Evolutionary conservation across 768 basidiomycete species (phyloP), one percentile per base, ranked within the genome.

Genomic region (Daedaleopsis nitida): DNA sequence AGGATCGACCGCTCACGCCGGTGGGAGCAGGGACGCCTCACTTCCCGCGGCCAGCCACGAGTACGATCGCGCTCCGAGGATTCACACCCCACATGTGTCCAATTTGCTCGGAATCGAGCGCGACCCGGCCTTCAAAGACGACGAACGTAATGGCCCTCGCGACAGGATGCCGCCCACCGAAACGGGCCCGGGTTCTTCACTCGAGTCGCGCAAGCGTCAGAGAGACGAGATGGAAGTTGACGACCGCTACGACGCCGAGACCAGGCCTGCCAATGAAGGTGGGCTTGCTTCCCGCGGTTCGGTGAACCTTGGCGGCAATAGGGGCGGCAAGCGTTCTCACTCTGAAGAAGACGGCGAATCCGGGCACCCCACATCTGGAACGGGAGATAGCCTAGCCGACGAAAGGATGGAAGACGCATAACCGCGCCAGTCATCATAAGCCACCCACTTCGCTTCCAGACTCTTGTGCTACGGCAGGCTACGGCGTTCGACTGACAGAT

Each of bases 151-250:
- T 23, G 57, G 57, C 50, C 54, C 62, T 58, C 58, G 62, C 53
- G 56, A 65, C 32, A 45, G 57, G 49, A 21, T 52, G 55, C 55
- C 64, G 35, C 56, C 54, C 42, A 45, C 39, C 16, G 65, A 66
- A n/a, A 48, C 56, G 48, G 57, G 63, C 21, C 61, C 58, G 32
- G 54, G 58, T 37, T 65, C 61, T 50, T 62, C 64, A 8, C n/a
- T 32, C 52, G 67, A 66, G 27, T 52, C 76, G 58, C 82, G 84
- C 71, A 88, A 86, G 70, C 80, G 87, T 58, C 78, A 75, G 64
- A 78, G 84, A 60, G 81, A 81, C 52, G 87, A 88, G 56, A 85
- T 87, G 85, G 87, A 89, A 44, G 77, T 82, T 51, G 85, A 86
- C 57, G 82, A 75, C 49, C 82, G 81, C 32, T 77, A 81, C 52